phyloP scores from a whole-genome alignment of 305 asterid genomes.

The Fraxinus platypoda region DNA sequence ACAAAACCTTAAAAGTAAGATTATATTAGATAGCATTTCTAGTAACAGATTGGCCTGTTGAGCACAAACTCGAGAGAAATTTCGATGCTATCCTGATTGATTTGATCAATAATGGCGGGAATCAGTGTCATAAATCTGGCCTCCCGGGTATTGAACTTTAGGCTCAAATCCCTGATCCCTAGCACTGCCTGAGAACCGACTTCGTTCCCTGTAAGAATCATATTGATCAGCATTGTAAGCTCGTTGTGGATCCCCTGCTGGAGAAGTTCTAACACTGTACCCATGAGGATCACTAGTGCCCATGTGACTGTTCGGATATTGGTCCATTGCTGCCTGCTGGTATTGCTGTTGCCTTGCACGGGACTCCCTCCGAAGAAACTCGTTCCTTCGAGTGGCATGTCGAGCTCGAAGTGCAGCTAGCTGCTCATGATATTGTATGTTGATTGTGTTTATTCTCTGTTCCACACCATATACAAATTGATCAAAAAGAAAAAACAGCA shows the following conservation, averaged over 20 bases:
- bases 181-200: slow-evolving; percentile 48
- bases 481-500: background rate
- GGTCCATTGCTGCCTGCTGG: slow-evolving; percentile 64
- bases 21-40: background rate
- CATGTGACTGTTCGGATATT: slow-evolving; percentile 45
- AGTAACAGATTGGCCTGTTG: slow-evolving; percentile 12
- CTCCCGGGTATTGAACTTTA: slow-evolving; percentile 35
- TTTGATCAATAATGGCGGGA: slow-evolving; percentile 53
- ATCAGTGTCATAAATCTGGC: slow-evolving; percentile 58
- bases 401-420: slow-evolving; percentile 65
- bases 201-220: slow-evolving; percentile 60
- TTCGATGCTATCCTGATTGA: slow-evolving; percentile 3
- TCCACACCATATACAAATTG: slow-evolving; percentile 13
- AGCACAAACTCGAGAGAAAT: background rate
- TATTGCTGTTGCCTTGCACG: slow-evolving; percentile 76
- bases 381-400: slow-evolving; percentile 73
- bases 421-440: slow-evolving; percentile 72
- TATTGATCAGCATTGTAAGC: slow-evolving; percentile 54
- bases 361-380: slow-evolving; percentile 70
- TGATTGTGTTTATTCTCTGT: slow-evolving; percentile 75
- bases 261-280: slow-evolving; percentile 32
- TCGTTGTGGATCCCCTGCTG: slow-evolving; percentile 51
- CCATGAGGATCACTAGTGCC: slow-evolving; percentile 57
- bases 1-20: background rate
- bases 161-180: slow-evolving; percentile 70